phyloP scores from a whole-genome alignment of 306 rosid genomes.

The Dalbergia oliveri region DNA sequence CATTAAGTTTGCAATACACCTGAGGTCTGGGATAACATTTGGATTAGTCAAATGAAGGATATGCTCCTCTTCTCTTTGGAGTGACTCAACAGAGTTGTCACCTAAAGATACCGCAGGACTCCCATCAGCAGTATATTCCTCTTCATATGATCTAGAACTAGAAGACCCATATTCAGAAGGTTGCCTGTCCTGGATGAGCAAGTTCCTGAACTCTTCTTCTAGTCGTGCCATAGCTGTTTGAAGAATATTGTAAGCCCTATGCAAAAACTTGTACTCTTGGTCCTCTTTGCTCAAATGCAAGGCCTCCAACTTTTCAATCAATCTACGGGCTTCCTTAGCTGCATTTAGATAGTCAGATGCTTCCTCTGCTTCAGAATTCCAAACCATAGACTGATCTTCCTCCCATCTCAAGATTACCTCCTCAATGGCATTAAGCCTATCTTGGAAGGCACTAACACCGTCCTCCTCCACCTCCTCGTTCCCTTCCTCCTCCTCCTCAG shows the following conservation, averaged over 20 bases:
- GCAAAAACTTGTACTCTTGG: conserved; percentile 52
- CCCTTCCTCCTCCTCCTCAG: conserved; percentile 48
- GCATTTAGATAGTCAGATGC: conserved; percentile 71
- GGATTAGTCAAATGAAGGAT: conserved; percentile 72
- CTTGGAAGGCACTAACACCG: conserved; percentile 51
- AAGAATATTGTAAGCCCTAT: conserved; percentile 73
- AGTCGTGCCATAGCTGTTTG: conserved; percentile 87
- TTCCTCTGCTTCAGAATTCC: conserved; percentile 75
- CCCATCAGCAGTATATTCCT: conserved; percentile 59
- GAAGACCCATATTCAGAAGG: conserved; percentile 72
- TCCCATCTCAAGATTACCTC: conserved; percentile 80
- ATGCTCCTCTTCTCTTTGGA: conserved; percentile 70
- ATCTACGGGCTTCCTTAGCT: conserved; percentile 61
- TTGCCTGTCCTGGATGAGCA: conserved; percentile 75
- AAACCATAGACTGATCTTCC: conserved; percentile 78
- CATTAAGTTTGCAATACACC: conserved; percentile 71
- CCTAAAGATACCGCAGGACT: conserved; percentile 72
- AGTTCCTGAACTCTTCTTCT: conserved; percentile 76
- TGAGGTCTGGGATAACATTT: conserved; percentile 66
- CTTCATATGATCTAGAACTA: conserved; percentile 69
- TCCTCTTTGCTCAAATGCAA: conserved; percentile 61
- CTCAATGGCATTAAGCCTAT: conserved; percentile 56
- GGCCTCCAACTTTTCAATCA: conserved; percentile 67
- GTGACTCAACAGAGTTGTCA: conserved; percentile 72
- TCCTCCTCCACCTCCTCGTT: conserved; percentile 7